These are phyloP conservation scores for Rhizopus stolonifer DNA, from an alignment of 371 early-diverging fungal species.

Conservation along the genomic window DNA sequence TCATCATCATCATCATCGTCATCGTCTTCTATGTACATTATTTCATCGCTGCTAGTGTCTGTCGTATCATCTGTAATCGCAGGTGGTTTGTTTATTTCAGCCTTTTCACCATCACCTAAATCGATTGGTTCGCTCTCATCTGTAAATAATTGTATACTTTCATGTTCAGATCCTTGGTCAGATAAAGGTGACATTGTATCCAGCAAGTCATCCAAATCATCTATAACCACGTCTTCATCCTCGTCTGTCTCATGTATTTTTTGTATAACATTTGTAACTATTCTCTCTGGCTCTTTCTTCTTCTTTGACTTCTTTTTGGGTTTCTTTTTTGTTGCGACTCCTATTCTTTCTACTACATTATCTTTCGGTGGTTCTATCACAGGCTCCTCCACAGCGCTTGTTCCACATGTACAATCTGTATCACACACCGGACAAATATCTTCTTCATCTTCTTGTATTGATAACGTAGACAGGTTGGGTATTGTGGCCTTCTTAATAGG, in stretches of 20 bases:
- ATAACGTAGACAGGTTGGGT: constrained; percentile 6
- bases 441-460: constrained; percentile 37
- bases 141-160: constrained; percentile 12
- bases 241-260: constrained; percentile 4
- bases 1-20: constrained; percentile 27
- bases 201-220: constrained; percentile 31
- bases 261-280: not conserved
- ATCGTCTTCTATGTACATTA: too few relatives aligned
- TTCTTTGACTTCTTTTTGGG: constrained; percentile 14
- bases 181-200: constrained; percentile 35
- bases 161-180: constrained; percentile 10
- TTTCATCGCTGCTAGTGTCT: too few relatives aligned
- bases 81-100: constrained; percentile 41
- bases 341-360: constrained; percentile 10
- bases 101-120: constrained; percentile 45
- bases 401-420: constrained; percentile 59
- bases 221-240: constrained; percentile 28
- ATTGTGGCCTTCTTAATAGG: constrained; percentile 7
- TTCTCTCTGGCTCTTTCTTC: constrained; percentile 1
- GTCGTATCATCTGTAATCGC: constrained; percentile 41
- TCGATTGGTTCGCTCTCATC: constrained; percentile 39
- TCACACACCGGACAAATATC: constrained; percentile 66
- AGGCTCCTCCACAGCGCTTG: constrained; percentile 2
- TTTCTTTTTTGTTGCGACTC: constrained; percentile 8
- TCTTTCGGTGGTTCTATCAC: not conserved